Base-by-base conservation (phyloP, 2,329 filamentous ascomycete species). In the Juglanconis juglandina region DNA sequence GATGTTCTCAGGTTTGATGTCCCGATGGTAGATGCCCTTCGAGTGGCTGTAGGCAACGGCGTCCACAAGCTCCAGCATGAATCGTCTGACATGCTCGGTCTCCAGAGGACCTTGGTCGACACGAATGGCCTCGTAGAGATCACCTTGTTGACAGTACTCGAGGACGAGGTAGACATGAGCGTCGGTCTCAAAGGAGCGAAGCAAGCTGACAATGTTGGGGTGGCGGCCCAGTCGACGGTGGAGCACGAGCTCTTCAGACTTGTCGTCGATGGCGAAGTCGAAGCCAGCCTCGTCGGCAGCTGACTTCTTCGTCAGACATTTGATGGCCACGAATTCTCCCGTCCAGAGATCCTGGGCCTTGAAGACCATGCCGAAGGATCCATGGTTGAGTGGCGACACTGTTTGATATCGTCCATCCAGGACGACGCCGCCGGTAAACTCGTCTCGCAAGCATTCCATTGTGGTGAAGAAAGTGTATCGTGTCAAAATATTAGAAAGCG, bases 1-100 rank as follows among this genome's bases (percentile, higher is more conserved):
- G 75, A 99, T 96, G 81, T 99, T 99, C 82, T 99, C 95, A 0
- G 95, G 95, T 80, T 99, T 99, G 85, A 99, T 97, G 75, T 99
- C 95, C 63, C 95, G 91, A 73, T 99, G 95, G 74, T 92, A 97
- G 71, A 98, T 86, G 66, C 92, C 93, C 74, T 93, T 93, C 65
- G 85, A 83, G 75, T 99, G 95, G 77, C 96, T 92, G 76, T 92
- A 93, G 64, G 91, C 87, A 53, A 99, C 90, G 54, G 94, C 91
- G 72, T 91, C 88, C 56, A 99, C 85, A 39, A 99, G 86, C 77
- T 99, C 87, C 62, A 97, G 81, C 95, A 99, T 98, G 80, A 98
- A 97, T 66, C 91, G 90, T 66, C 95, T 91, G 63, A 99, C 95
- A 74, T 99, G 93, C 72, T 97, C 92, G 2, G 95, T 98, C 80